phyloP scores from a whole-genome alignment of 163 green algal genomes.

The Chlorella variabilis region DNA sequence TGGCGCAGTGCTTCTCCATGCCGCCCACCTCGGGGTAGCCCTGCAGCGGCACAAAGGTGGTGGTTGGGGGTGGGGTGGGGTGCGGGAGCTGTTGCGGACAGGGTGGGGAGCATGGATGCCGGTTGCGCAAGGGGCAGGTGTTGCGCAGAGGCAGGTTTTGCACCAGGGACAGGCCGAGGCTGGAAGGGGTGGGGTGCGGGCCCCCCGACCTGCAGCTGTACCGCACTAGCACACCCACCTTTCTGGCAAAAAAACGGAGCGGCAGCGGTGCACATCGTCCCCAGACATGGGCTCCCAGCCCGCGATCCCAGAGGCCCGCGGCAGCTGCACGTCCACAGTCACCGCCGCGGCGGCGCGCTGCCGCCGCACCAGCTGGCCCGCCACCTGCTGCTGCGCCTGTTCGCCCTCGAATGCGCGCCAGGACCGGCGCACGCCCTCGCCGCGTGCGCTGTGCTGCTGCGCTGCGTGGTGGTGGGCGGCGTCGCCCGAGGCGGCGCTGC shows the following conservation, averaged over 20 bases:
- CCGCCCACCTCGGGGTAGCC: background rate
- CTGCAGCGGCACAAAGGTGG: background rate
- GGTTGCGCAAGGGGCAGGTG: no score
- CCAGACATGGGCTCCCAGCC: constrained; percentile 22
- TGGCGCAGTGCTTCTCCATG: constrained; percentile 18
- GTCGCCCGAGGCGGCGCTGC: constrained; percentile 6
- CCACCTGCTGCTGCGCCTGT: background rate
- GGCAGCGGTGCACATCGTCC: constrained; percentile 22
- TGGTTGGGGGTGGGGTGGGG: no score
- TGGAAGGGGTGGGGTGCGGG: no score
- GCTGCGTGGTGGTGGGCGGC: background rate
- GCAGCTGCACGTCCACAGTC: background rate
- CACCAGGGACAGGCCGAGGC: no score
- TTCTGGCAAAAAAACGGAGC: constrained; percentile 13
- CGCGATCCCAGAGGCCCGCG: background rate
- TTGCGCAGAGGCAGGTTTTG: no score
- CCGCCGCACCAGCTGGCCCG: background rate
- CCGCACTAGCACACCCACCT: no score
- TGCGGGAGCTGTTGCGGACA: background rate
- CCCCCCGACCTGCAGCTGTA: no score
- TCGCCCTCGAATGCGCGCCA: no score
- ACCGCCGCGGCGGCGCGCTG: background rate
- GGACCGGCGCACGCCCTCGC: no score
- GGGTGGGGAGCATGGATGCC: no score
- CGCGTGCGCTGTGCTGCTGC: no score